These are phyloP conservation scores for Cercophora samala DNA, from an alignment of 495 filamentous ascomycete genomes.

Conservation along the genomic window DNA sequence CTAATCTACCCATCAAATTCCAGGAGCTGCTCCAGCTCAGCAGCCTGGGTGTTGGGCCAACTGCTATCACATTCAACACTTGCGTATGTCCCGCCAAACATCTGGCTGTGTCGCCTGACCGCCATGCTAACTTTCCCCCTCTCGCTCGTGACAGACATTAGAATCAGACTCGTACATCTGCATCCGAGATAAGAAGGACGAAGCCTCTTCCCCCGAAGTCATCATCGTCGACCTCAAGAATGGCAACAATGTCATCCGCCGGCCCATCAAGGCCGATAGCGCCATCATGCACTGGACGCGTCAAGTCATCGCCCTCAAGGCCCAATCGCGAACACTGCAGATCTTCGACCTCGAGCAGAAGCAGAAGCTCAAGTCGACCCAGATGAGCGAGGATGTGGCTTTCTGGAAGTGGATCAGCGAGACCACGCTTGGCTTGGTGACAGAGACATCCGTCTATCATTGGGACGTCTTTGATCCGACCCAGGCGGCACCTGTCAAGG, in stretches of 20 bases:
- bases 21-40: conserved; percentile 86
- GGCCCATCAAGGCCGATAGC: conserved; percentile 98
- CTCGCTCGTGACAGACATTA: conserved; percentile 63
- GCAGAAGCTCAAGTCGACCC: conserved; percentile 88
- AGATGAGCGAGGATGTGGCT: conserved; percentile 92
- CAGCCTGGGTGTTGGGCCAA: conserved; percentile 75
- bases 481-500: conserved; percentile 75
- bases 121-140: conserved; percentile 1
- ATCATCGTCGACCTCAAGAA: conserved; percentile 97
- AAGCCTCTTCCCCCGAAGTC: conserved; percentile 80
- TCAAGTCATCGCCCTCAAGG: conserved; percentile 94
- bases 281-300: conserved; percentile 98
- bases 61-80: conserved; percentile 92
- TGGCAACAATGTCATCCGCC: conserved; percentile 83
- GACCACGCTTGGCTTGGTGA: conserved; percentile 80
- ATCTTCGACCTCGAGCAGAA: conserved; percentile 93
- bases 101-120: background rate
- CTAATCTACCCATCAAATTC: conserved; percentile 80
- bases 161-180: conserved; percentile 96
- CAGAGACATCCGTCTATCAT: conserved; percentile 86
- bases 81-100: conserved; percentile 64
- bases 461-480: conserved; percentile 89
- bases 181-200: conserved; percentile 84
- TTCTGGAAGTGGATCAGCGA: conserved; percentile 99
- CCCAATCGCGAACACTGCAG: conserved; percentile 86